Evolutionary conservation across 352 stramenopile species (phyloP).

Genomic region (Saprolegnia diclina): DNA sequence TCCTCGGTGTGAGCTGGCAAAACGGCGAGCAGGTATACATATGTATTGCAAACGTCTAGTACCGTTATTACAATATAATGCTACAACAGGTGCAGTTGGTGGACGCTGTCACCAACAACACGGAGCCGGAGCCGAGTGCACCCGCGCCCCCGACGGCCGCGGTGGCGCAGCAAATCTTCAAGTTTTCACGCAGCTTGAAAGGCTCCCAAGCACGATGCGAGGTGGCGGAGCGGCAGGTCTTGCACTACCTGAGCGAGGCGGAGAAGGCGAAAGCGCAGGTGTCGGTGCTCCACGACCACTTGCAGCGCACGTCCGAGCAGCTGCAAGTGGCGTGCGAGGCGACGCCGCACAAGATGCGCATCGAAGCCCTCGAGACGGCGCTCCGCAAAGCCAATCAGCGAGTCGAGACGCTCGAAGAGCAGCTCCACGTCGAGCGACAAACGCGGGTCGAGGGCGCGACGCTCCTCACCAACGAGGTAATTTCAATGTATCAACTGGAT

Average conservation of each 20-base stretch:
- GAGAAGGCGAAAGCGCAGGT: constrained; percentile 19
- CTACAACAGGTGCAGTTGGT: not conserved
- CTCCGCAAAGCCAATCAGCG: not conserved
- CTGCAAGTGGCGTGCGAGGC: constrained; percentile 3
- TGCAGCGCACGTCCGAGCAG: not conserved
- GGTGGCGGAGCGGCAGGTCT: constrained; percentile 18
- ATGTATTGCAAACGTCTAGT: no score
- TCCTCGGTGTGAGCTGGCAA: constrained; percentile 24
- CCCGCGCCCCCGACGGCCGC: not conserved
- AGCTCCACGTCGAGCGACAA: not conserved
- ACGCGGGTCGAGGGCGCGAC: not conserved
- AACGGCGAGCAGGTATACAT: constrained; percentile 26
- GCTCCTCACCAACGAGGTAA: not conserved
- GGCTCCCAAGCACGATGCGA: constrained; percentile 15
- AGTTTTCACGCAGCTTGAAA: constrained; percentile 22
- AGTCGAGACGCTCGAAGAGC: not conserved
- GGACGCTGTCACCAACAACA: not conserved
- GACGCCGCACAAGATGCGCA: not conserved
- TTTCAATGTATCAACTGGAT: no score
- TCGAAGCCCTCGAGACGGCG: not conserved
- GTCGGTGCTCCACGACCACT: not conserved
- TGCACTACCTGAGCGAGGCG: not conserved
- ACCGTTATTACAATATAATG: no score
- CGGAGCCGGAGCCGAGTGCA: not conserved
- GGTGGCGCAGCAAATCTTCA: constrained; percentile 1